A percentile compares a stretch with the other conserved stretches of the same genome.
These are phyloP conservation scores for Microbotryomycetes sp. DNA, from an alignment of 1,284 basidiomycete genomes.

Conservation along the genomic window DNA sequence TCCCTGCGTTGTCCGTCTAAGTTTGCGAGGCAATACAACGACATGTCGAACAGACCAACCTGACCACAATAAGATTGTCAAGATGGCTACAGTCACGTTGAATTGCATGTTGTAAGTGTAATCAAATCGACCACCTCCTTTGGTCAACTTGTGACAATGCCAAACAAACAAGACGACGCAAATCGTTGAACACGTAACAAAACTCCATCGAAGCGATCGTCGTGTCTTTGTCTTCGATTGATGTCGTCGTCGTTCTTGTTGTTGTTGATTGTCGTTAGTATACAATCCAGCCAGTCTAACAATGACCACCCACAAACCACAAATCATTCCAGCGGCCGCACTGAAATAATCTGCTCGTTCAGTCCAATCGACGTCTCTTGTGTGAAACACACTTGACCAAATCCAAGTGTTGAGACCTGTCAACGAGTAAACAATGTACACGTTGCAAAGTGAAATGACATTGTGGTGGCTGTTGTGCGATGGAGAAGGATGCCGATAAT, in stretches of 20 bases:
- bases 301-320: conserved; percentile 59
- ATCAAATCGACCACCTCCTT: conserved; percentile 70
- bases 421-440: conserved; percentile 63
- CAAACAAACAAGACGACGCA: conserved; percentile 54
- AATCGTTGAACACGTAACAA: background rate
- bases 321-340: conserved; percentile 64
- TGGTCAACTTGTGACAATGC: conserved; percentile 70
- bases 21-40: conserved; percentile 5
- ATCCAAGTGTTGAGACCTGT: conserved; percentile 86
- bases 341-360: conserved; percentile 95
- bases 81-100: conserved; percentile 65
- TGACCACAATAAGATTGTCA: conserved; percentile 75
- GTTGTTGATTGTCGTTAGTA: background rate
- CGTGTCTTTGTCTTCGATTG: conserved; percentile 45
- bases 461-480: conserved; percentile 3
- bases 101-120: conserved; percentile 92
- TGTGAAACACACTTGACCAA: conserved; percentile 89
- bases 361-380: conserved; percentile 73
- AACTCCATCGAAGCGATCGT: background rate
- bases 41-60: conserved; percentile 53
- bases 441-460: conserved; percentile 59
- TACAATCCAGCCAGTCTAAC: conserved; percentile 40
- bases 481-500: background rate
- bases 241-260: conserved; percentile 11
- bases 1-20: background rate